Evolutionary conservation across 225 moss, liverwort and hornwort genomes (phyloP).

Genomic region (Bryoerythrophyllum caledonicum): DNA sequence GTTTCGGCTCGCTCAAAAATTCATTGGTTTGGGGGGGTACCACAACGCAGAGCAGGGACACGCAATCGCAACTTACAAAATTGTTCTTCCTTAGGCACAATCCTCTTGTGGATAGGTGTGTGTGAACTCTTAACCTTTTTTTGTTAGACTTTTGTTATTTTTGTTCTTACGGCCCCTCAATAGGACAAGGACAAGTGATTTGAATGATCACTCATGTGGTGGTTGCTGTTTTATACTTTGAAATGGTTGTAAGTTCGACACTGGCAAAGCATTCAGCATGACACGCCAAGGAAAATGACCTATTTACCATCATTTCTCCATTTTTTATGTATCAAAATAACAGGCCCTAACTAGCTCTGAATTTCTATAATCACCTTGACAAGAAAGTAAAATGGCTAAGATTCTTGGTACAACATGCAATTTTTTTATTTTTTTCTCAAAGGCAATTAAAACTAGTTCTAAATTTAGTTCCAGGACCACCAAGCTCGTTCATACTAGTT

Average conservation of each 20-base stretch:
- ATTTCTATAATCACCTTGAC: too few species aligned
- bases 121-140: background rate
- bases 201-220: background rate
- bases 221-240: background rate
- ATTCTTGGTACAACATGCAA: too few species aligned
- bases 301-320: too few species aligned
- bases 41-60: slow-evolving; percentile 16
- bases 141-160: background rate
- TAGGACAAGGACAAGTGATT: background rate
- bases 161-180: background rate
- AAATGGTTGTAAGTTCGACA: background rate
- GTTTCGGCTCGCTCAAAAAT: slow-evolving; percentile 16
- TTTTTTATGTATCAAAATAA: too few species aligned
- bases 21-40: background rate
- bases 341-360: too few species aligned
- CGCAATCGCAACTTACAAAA: slow-evolving; percentile 25
- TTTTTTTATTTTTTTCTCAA: too few species aligned
- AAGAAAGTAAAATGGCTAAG: too few species aligned
- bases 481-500: too few species aligned
- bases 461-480: too few species aligned
- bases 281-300: background rate
- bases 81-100: background rate
- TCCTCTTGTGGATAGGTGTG: background rate
- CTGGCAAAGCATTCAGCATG: background rate
- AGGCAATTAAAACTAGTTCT: too few species aligned